phyloP scores from a whole-genome alignment of 441 rosid genomes.

The Manihot esculenta region DNA sequence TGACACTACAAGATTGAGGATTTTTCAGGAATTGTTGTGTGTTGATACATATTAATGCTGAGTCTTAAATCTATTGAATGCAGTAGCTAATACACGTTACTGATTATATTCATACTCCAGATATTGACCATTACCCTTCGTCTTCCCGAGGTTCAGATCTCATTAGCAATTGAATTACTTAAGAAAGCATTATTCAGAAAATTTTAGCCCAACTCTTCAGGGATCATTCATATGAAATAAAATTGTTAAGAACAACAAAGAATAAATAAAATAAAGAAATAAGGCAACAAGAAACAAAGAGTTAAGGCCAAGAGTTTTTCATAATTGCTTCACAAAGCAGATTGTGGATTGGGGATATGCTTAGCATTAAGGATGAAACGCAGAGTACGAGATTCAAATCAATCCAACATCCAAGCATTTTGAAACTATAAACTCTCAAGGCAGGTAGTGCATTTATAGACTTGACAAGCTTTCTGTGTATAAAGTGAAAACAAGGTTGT shows the following conservation, averaged over 20 bases:
- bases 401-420: constrained; percentile 8
- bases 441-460: not conserved
- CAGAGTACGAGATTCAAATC: not conserved
- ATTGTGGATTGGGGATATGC: not conserved
- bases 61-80: not conserved
- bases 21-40: constrained; percentile 23
- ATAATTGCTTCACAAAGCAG: not conserved
- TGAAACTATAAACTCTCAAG: not conserved
- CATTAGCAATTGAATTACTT: not conserved
- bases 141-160: too few species aligned
- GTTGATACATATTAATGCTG: constrained; percentile 11
- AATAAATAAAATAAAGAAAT: not conserved
- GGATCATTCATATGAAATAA: not conserved
- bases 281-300: not conserved
- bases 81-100: not conserved
- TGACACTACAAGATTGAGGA: constrained; percentile 9
- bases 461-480: not conserved
- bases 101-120: not conserved
- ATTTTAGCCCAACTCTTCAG: not conserved
- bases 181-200: not conserved
- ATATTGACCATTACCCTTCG: not conserved
- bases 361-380: not conserved
- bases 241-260: not conserved
- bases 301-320: not conserved
- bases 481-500: not conserved